Base-by-base conservation (phyloP, 2,329 filamentous ascomycete species). In the Dendryphion nanum region DNA sequence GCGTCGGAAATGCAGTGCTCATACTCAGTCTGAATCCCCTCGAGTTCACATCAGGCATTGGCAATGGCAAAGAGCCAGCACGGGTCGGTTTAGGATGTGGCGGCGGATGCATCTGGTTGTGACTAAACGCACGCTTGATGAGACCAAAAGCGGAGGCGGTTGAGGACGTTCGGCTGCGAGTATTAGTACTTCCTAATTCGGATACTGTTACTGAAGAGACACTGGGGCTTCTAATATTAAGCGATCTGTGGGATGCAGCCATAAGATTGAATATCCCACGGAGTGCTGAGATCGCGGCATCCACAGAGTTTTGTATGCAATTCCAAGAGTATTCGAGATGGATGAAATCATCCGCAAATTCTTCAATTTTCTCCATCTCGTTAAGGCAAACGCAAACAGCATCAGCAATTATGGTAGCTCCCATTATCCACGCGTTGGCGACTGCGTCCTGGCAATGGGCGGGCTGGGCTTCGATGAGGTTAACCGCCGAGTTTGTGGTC, bases 261-360 rank as follows among this genome's bases (percentile, higher is more conserved):
- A 73, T 70, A 39, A 73, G 65, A 41, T 61, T 69, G 55, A 72
- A 72, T 40, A 73, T 65, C 10, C 70, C 68, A 29, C 68, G 67
- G 2, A 73, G 51, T 8, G 67, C 69, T 5, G 67, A 63, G 21
- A 70, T 63, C 21, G 67, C 61, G 6, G 63, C 57, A 23, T 67
- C 60, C 3, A 70, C 63, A 1, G 67, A 64, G 6, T 59, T 63
- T 38, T 72, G 68, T 29, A 73, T 69, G 7, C 49, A 61, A 16
- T 57, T 65, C 63, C 66, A 72, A 28, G 63, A 61, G 38, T 71
- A 69, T 40, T 73, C 70, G 6, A 73, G 57, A 3, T 66, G 64
- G 38, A 73, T 71, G 43, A 71, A 71, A 50, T 73, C 70, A 39
- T 69, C 59, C 32, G 70, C 55, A 45, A 61, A 63, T 4, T 58